Percentiles rank a stretch among this genome's conserved stretches.
phyloP scores from a whole-genome alignment of 805 yeast genomes.

The Torulaspora gathmanii region DNA sequence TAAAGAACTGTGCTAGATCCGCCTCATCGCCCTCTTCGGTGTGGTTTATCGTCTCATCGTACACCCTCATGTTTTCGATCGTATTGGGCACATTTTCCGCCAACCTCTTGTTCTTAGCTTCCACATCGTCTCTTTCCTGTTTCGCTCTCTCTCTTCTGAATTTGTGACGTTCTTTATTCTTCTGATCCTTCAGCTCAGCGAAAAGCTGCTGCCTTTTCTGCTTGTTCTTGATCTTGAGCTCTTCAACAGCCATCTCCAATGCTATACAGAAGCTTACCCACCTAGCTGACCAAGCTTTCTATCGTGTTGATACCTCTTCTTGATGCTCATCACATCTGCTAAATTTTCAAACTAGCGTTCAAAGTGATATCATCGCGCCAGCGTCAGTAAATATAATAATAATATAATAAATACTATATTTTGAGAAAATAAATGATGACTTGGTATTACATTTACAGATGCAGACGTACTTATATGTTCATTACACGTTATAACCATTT shows the following conservation, averaged over 20 bases:
- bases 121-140: slow-evolving; percentile 81
- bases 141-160: slow-evolving; percentile 78
- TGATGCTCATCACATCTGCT: slow-evolving; percentile 13
- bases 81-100: slow-evolving; percentile 75
- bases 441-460: neutral
- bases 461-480: neutral
- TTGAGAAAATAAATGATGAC: neutral
- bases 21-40: slow-evolving; percentile 40
- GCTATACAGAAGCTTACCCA: neutral
- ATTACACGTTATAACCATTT: neutral
- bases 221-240: slow-evolving; percentile 59
- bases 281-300: neutral
- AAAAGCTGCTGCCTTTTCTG: slow-evolving; percentile 72
- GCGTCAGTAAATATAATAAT: neutral
- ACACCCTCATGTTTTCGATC: slow-evolving; percentile 77
- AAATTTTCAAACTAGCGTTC: slow-evolving; percentile 7
- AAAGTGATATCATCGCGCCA: neutral
- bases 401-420: neutral
- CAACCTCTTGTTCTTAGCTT: slow-evolving; percentile 72
- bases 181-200: slow-evolving; percentile 67
- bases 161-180: slow-evolving; percentile 71
- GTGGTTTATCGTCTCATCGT: slow-evolving; percentile 69
- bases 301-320: neutral
- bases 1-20: slow-evolving; percentile 36
- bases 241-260: slow-evolving; percentile 34